Conservation (phyloP, 2,329 filamentous ascomycete genomes). For the Claviceps africana region DNA sequence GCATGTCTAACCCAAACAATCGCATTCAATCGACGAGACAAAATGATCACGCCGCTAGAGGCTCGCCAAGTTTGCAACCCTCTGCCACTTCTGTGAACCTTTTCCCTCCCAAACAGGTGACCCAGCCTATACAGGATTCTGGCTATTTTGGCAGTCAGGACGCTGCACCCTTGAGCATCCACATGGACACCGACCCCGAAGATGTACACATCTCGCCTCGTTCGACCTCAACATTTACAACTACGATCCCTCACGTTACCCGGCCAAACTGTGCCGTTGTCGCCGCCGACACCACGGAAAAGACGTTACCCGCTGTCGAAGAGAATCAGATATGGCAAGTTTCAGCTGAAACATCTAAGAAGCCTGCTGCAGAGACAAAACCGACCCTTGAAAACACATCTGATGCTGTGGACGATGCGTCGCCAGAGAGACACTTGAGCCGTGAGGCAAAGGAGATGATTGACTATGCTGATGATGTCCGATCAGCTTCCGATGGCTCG, state of each 20-base stretch:
- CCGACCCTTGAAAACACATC: neutral
- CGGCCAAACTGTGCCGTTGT: slow-evolving; percentile 16
- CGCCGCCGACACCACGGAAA: slow-evolving; percentile 17
- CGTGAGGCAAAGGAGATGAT: slow-evolving; percentile 1
- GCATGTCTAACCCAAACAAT: slow-evolving; percentile 34
- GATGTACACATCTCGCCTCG: slow-evolving; percentile 10
- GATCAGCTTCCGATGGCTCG: slow-evolving; percentile 54
- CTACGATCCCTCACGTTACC: slow-evolving; percentile 8
- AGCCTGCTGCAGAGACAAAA: neutral
- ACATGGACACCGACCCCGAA: slow-evolving; percentile 11
- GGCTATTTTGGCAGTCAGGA: slow-evolving; percentile 58
- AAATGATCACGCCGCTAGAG: slow-evolving; percentile 36
- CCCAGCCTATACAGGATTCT: slow-evolving; percentile 36
- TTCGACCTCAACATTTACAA: slow-evolving; percentile 8
- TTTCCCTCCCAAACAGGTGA: slow-evolving; percentile 17
- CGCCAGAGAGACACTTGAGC: slow-evolving; percentile 5
- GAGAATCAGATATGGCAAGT: slow-evolving; percentile 27
- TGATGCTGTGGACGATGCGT: slow-evolving; percentile 1
- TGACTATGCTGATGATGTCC: slow-evolving; percentile 27
- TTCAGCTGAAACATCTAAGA: slow-evolving; percentile 6
- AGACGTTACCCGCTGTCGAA: slow-evolving; percentile 28
- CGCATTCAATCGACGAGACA: slow-evolving; percentile 44
- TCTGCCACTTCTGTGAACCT: slow-evolving; percentile 17
- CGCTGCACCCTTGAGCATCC: slow-evolving; percentile 14
- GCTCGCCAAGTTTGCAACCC: slow-evolving; percentile 20